A percentile compares a stretch with the other conserved stretches of the same genome.
Conservation (phyloP, 768 basidiomycete genomes). For the Boletus coccyginus region DNA sequence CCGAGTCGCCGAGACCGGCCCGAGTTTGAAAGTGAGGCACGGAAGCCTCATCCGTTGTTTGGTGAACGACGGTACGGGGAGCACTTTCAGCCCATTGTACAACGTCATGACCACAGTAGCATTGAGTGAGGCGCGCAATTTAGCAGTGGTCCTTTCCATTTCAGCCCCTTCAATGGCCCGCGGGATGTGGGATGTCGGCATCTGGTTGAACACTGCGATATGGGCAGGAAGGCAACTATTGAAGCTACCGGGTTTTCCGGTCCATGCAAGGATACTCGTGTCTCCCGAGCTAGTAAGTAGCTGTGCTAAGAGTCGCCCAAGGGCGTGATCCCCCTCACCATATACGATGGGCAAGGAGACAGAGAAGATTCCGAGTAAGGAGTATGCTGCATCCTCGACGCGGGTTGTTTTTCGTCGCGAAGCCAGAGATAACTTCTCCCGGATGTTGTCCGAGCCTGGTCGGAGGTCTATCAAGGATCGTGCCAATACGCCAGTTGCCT, state of each 20-base stretch:
- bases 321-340: conserved; percentile 6
- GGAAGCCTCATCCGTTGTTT: conserved; percentile 5
- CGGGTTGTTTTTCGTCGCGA: conserved; percentile 2
- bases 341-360: conserved; percentile 1
- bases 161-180: not conserved
- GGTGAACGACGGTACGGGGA: not conserved
- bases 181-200: not conserved
- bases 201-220: not conserved
- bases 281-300: conserved; percentile 6
- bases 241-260: not conserved
- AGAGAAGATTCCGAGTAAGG: conserved; percentile 9
- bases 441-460: conserved; percentile 2
- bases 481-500: not conserved
- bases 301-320: conserved; percentile 5
- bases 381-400: conserved; percentile 13
- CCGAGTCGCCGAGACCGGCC: not conserved
- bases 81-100: not conserved
- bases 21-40: conserved; percentile 8
- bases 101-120: not conserved
- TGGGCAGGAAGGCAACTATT: conserved; percentile 10
- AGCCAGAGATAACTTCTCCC: conserved; percentile 13
- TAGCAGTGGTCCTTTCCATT: not conserved
- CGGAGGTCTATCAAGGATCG: not conserved
- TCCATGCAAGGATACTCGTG: conserved; percentile 8
- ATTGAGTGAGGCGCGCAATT: not conserved